phyloP scores from a whole-genome alignment of 2,329 filamentous ascomycete species.

The Leptographium galeiforme region DNA sequence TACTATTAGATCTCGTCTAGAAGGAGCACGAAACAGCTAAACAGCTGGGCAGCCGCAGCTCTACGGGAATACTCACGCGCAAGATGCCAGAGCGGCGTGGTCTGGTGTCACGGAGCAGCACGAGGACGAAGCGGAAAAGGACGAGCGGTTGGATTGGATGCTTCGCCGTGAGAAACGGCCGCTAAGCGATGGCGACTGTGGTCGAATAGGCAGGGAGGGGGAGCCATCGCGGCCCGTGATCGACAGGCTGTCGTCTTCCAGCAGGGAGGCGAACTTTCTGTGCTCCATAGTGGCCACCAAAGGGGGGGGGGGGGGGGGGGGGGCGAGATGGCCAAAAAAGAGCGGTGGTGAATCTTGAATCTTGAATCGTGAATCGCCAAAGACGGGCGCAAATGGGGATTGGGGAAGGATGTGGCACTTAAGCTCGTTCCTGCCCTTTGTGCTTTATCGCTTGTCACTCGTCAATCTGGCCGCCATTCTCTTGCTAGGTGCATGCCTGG shows the following conservation, averaged over 20 bases:
- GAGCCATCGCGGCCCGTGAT: constrained; percentile 1
- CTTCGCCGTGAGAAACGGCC: constrained; percentile 10
- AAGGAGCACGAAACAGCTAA: neutral
- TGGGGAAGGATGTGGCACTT: neutral
- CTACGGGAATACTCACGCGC: constrained; percentile 10
- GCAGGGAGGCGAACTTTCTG: constrained; percentile 10
- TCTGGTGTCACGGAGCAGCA: neutral
- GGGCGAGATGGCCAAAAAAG: neutral
- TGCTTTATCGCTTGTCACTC: constrained; percentile 5
- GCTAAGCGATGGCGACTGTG: constrained; percentile 9
- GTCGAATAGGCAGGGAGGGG: constrained; percentile 1
- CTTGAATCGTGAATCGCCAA: too few species aligned
- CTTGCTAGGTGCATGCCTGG: neutral
- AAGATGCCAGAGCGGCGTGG: constrained; percentile 4
- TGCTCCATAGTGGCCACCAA: constrained; percentile 10
- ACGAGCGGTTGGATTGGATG: constrained; percentile 5
- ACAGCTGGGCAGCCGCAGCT: neutral
- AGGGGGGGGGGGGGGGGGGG: neutral
- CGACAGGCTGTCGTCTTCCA: constrained; percentile 10
- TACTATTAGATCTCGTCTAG: neutral
- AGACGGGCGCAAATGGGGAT: neutral
- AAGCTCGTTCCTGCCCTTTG: constrained; percentile 1
- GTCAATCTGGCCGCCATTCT: neutral
- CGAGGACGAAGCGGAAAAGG: neutral
- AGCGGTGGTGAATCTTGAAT: too few species aligned